These are phyloP conservation scores for Fusarium tuaranense DNA, from an alignment of 2,329 filamentous ascomycete genomes.

Conservation along the genomic window DNA sequence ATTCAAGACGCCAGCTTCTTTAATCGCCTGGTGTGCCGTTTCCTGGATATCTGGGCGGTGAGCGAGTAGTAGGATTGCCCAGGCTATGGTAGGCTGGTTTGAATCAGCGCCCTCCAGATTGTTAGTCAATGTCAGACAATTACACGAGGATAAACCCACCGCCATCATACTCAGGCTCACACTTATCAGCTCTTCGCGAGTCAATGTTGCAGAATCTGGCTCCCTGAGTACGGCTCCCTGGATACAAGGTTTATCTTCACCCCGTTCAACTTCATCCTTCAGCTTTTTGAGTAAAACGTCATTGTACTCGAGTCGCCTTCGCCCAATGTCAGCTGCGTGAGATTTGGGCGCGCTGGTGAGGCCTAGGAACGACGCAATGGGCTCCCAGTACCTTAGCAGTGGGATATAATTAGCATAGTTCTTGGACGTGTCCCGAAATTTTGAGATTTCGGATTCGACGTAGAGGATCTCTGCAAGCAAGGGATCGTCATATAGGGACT, in stretches of 20 bases:
- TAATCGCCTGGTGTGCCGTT: constrained; percentile 28
- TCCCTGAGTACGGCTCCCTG: constrained; percentile 76
- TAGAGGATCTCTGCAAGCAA: constrained; percentile 37
- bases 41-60: constrained; percentile 44
- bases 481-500: constrained; percentile 42
- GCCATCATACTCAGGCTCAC: constrained; percentile 72
- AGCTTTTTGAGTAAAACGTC: constrained; percentile 32
- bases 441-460: constrained; percentile 38
- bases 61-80: constrained; percentile 45
- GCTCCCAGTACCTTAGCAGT: constrained; percentile 25
- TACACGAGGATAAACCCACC: background rate
- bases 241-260: constrained; percentile 75
- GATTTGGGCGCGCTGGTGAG: background rate
- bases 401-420: constrained; percentile 42
- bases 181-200: constrained; percentile 74
- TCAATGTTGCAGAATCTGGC: constrained; percentile 70
- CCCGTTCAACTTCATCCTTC: constrained; percentile 51
- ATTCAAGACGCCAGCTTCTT: constrained; percentile 1
- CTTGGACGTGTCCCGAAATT: constrained; percentile 33
- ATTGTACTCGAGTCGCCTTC: constrained; percentile 35
- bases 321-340: constrained; percentile 32
- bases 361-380: background rate
- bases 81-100: constrained; percentile 43
- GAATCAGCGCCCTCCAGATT: constrained; percentile 42
- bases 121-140: background rate